Evolutionary conservation across 1,284 basidiomycete species (phyloP), one percentile per base, ranked within the genome.

Genomic region (Ganoderma lucidum): DNA sequence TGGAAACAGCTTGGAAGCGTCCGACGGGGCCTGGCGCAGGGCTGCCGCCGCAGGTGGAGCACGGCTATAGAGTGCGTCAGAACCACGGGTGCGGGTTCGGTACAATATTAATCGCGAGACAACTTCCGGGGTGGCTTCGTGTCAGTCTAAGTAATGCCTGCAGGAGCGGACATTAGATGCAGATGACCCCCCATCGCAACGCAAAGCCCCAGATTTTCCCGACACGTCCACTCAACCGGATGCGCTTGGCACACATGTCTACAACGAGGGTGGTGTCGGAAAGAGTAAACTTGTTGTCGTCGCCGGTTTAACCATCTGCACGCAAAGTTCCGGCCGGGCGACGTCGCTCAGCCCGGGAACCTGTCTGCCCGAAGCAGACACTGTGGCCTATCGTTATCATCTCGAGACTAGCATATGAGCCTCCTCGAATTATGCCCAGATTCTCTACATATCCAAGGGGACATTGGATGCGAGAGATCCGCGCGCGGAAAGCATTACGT

Each of bases 111-210:
- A 61, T 61, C 37, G 14, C 23, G 23, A 41, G 23, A 41, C 39
- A 61, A 61, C 19, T 61, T 61, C 39, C 39, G 37, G 59, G 59
- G 59, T 61, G 59, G 23, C 59, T 61, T 61, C 59, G 41, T 39
- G 56, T 3, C 23, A 56, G 6, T 28, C 32, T 19, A 56, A 14
- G 30, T 19, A 14, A 56, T 32, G 53, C 53, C 53, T 56, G 53
- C 53, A 35, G 53, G 32, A 30, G 48, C 48, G 12, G 12, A 19
- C 15, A 35, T 56, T 41, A 9, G 35, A 10, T 14, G 10, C 12
- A 8, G 28, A 30, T 9, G 53, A 17, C 14, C 6, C 32, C 30
- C 30, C 0, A 23, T 14, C 53, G 53, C 51, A 8, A n/a, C 48
- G 4, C 48, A 53, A 53, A 28, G 10, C 12, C 48, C 48, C 48